A percentile compares a stretch with the other conserved stretches of the same genome.
Evolutionary conservation across 306 rosid species (phyloP).

Genomic region (Dalbergia cochinchinensis): DNA sequence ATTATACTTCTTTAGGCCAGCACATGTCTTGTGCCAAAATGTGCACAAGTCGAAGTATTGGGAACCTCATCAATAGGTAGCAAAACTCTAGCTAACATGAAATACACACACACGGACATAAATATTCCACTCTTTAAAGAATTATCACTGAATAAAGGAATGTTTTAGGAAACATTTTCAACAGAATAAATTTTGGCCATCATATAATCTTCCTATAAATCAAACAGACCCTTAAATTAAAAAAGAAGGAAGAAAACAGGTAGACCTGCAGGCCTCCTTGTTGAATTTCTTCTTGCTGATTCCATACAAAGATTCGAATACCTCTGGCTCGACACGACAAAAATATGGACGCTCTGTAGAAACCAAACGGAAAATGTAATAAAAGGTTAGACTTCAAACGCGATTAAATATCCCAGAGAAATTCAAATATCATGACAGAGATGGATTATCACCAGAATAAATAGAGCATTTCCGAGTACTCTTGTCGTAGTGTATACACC

Average conservation of each 20-base stretch:
- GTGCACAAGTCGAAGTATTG: background rate
- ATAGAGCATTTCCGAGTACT: conserved; percentile 81
- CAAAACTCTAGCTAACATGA: background rate
- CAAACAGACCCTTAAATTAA: background rate
- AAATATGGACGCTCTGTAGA: conserved; percentile 88
- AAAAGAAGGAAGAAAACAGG: conserved; percentile 1
- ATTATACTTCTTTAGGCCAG: conserved; percentile 17
- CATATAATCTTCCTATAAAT: background rate
- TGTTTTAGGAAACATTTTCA: conserved; percentile 12
- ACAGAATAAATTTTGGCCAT: background rate
- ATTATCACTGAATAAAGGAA: background rate
- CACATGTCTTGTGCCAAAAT: background rate
- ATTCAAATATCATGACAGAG: conserved; percentile 24
- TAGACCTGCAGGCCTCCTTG: conserved; percentile 93
- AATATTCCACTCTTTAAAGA: too few relatives aligned
- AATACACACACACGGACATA: too few relatives aligned
- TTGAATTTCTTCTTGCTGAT: conserved; percentile 71
- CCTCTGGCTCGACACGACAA: conserved; percentile 82
- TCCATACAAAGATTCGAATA: conserved; percentile 71
- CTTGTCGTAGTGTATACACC: conserved; percentile 90
- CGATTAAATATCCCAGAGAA: conserved; percentile 5
- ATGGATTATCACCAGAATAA: conserved; percentile 62
- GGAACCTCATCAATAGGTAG: background rate
- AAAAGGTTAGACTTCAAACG: conserved; percentile 1
- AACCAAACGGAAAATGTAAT: background rate